These are phyloP conservation scores for Candida ascalaphidarum DNA, from an alignment of 805 yeast species.

Conservation along the genomic window DNA sequence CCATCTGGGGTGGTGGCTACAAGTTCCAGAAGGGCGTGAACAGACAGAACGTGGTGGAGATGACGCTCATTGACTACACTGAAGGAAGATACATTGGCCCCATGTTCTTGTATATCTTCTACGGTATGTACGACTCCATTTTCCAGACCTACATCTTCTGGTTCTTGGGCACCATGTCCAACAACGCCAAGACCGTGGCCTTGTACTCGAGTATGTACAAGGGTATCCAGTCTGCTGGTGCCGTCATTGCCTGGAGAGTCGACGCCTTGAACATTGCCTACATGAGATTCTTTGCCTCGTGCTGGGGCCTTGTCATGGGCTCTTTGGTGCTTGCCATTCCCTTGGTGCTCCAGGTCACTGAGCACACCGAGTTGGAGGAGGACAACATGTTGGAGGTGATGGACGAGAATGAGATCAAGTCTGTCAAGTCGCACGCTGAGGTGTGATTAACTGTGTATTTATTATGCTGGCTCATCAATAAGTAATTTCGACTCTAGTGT, in stretches of 20 bases:
- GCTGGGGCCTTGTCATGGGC: slow-evolving; percentile 45
- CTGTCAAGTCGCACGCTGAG: slow-evolving; percentile 9
- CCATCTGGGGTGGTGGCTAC: slow-evolving; percentile 54
- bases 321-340: slow-evolving; percentile 43
- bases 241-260: slow-evolving; percentile 52
- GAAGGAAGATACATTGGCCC: slow-evolving; percentile 46
- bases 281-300: slow-evolving; percentile 35
- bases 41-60: slow-evolving; percentile 22
- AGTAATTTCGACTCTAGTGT: no score
- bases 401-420: slow-evolving; percentile 16
- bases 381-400: slow-evolving; percentile 19
- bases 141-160: slow-evolving; percentile 53
- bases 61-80: slow-evolving; percentile 35
- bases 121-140: slow-evolving; percentile 52
- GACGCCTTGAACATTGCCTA: slow-evolving; percentile 35
- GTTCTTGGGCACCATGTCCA: slow-evolving; percentile 51
- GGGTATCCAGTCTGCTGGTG: slow-evolving; percentile 57
- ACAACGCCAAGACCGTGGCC: slow-evolving; percentile 47
- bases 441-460: no score
- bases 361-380: slow-evolving; percentile 29
- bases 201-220: slow-evolving; percentile 56
- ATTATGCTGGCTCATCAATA: no score
- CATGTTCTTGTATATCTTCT: slow-evolving; percentile 53
- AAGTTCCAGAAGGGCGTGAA: slow-evolving; percentile 36
- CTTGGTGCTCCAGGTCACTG: slow-evolving; percentile 33